Conservation (phyloP, 208 protist species). For the Acanthamoeba sp. region DNA sequence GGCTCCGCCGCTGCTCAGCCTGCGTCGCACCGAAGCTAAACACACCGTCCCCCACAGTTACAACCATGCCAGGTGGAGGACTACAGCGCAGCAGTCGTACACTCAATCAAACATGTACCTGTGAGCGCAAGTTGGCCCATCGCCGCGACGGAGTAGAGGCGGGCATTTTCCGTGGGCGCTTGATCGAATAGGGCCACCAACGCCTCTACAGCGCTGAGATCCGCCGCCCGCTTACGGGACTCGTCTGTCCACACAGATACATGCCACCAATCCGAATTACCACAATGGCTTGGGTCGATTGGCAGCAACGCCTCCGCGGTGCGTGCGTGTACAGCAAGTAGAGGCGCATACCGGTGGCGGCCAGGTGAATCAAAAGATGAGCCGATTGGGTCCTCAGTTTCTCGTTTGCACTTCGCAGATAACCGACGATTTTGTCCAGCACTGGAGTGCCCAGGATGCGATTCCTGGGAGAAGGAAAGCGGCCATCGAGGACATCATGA, state of each 20-base stretch:
- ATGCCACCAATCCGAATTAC: not conserved
- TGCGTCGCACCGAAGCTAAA: not conserved
- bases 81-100: no score
- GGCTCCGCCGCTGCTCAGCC: not conserved
- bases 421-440: slow-evolving; percentile 36
- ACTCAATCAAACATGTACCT: not conserved
- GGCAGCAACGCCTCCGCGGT: no score
- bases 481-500: not conserved
- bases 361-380: not conserved
- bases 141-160: slow-evolving; percentile 11
- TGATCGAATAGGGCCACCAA: not conserved
- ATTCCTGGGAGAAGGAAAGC: not conserved
- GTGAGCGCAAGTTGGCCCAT: slow-evolving; percentile 34
- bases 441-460: slow-evolving; percentile 9
- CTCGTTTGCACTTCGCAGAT: not conserved
- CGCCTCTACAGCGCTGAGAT: not conserved
- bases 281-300: no score
- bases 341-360: not conserved
- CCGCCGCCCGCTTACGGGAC: not conserved
- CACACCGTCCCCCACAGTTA: not conserved
- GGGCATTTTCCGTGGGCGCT: not conserved
- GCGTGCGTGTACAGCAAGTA: no score
- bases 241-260: not conserved
- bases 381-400: not conserved
- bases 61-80: no score